Evolutionary conservation across 441 rosid species (phyloP), one percentile per base, ranked within the genome.

Genomic region (Corymbia citriodora): DNA sequence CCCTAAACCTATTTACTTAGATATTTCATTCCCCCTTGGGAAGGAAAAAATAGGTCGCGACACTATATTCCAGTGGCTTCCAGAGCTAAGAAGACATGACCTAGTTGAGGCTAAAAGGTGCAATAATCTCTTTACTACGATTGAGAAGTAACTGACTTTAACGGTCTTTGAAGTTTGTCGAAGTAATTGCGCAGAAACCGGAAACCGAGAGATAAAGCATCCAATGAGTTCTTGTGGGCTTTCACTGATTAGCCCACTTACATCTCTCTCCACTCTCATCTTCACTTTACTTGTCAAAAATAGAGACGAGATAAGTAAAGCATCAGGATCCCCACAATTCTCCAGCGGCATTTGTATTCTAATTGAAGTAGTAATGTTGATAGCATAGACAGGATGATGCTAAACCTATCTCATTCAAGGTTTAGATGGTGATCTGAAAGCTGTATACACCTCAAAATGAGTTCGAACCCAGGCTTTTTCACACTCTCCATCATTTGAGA

Each of bases 281-380:
- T 63, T 63, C 72, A 29, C 70, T 63, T 63, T 16, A 63, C 72
- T 63, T 63, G 29, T 63, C 33, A 63, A 9, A 29, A 7, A 29
- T 29, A 13, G 33, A 27, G 68, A 31, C 15, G n/a, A 31, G 29
- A 63, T 13, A 31, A 29, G 72, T 29, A 14, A 14, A 63, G 18
- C 18, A 63, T 63, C 0, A 4, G 9, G 16, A 29, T 63, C n/a
- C n/a, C 0, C n/a, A 29, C 33, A 0, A 29, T 13, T 63, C 72
- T 29, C 33, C 0, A 1, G 33, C 0, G 36, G 33, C 72, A 13
- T 52, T 52, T 52, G 15, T 40, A 40, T 40, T 40, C 23, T 18
- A n/a, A n/a, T n/a, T n/a, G 72, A 65, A 65, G 72, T n/a, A 14
- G 18, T 65, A 65, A 65, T n/a, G 18, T 17, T 65, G 36, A 65